Evolutionary conservation across 2,329 filamentous ascomycete species (phyloP), one percentile per base, ranked within the genome.

Genomic region (Taxawa tesnikishii): DNA sequence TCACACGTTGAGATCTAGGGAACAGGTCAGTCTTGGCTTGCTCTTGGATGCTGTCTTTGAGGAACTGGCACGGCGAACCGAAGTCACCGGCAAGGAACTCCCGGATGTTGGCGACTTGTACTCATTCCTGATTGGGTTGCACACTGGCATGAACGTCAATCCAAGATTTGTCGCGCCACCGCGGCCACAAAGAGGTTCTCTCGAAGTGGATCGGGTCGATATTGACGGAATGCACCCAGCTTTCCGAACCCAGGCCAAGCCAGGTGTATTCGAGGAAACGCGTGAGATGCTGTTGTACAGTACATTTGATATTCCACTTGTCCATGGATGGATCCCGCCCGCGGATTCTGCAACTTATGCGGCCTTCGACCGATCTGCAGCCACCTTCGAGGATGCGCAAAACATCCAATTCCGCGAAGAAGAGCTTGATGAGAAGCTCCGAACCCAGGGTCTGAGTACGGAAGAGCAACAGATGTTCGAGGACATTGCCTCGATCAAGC

Each of bases 71-170:
- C 61, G 80, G 32, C 66, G 80, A 31, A 76, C 73, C 1, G 71
- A 73, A 29, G 34, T 32, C 16, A 72, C 77, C 19, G 68, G 68
- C 2, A 62, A 66, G 35, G 64, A 74, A 11, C 59, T 96, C 15
- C 88, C 88, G 0, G 90, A 96, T 51, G 79, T 96, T 7, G 72
- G 78, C 21, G 87, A 94, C 37, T 65, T 98, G 2, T 93, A 94
- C 53, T 68, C 70, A 5, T 98, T 98, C 49, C 63, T 98, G 2
- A 73, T 90, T 35, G 82, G 83, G 27, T 62, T 98, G 3, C 84
- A 94, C 45, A 96, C 87, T 0, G 90, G 90, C 23, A 94, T 98
- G 83, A 98, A 96, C 47, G 88, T 96, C 36, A 98, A 98, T 43
- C 90, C 90, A 3, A 75, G 81, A 13, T 90, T 94, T 41, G 68